A percentile compares a stretch with the other conserved stretches of the same genome.
Conservation (phyloP, 2,329 filamentous ascomycete genomes). For the Nemania sp. region DNA sequence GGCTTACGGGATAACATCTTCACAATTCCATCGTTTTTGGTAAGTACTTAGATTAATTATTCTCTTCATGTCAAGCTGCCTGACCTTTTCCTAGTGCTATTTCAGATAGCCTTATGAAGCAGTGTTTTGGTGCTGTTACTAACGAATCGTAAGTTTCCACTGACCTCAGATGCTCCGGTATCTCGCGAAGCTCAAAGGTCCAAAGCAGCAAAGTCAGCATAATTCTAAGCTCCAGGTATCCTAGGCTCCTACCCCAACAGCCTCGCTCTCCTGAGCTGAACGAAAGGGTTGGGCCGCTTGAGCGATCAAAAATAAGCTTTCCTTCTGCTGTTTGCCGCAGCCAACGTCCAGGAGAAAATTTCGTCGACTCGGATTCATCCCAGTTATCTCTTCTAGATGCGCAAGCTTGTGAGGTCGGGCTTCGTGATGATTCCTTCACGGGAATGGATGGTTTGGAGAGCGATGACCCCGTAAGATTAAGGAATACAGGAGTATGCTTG, state of each 20-base stretch:
- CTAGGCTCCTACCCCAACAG: conserved; percentile 8
- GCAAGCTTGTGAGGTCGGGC: neutral
- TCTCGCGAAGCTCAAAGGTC: conserved; percentile 1
- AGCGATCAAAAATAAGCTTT: neutral
- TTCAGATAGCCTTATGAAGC: conserved; percentile 11
- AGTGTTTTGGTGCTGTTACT: conserved; percentile 23
- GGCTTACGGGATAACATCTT: too few relatives aligned
- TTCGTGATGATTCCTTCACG: neutral
- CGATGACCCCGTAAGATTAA: conserved; percentile 10
- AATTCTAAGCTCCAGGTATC: conserved; percentile 7
- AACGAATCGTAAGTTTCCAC: neutral
- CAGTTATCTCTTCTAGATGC: neutral
- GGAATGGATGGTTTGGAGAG: neutral
- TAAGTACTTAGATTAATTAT: too few relatives aligned
- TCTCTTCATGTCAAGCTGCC: too few relatives aligned
- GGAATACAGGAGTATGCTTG: neutral
- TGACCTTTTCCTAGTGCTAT: too few relatives aligned
- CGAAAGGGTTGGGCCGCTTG: neutral
- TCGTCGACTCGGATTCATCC: neutral
- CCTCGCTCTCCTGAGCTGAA: conserved; percentile 5
- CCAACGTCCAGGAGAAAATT: conserved; percentile 4
- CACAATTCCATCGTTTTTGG: too few relatives aligned
- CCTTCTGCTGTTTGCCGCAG: neutral
- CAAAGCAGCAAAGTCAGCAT: conserved; percentile 4
- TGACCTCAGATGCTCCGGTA: neutral